Percentiles rank a stretch among this genome's conserved stretches.
Evolutionary conservation across 352 stramenopile genomes (phyloP).

Genomic region (Phytophthora podocarpi): DNA sequence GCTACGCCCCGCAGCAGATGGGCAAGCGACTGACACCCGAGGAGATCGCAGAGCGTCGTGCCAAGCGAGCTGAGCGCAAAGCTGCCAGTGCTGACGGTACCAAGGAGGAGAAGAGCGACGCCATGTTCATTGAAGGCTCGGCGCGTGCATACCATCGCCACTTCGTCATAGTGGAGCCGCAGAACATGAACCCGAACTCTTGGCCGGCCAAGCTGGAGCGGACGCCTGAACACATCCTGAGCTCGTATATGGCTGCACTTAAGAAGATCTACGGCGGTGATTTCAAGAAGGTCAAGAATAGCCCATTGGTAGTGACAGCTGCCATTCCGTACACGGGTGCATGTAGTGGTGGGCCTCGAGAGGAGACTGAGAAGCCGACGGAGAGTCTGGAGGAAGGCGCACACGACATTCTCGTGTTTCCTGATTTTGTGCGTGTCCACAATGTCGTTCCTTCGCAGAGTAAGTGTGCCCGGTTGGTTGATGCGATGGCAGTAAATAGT

Average conservation of each 20-base stretch:
- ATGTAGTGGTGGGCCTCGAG: background rate
- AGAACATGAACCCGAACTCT: conserved; percentile 38
- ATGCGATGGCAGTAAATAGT: background rate
- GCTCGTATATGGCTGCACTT: conserved; percentile 39
- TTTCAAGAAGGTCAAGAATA: conserved; percentile 42
- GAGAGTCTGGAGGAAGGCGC: conserved; percentile 13
- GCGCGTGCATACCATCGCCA: conserved; percentile 62
- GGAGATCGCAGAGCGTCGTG: conserved; percentile 37
- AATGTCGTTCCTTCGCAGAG: conserved; percentile 51
- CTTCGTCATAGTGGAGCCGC: conserved; percentile 60
- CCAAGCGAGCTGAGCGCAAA: conserved; percentile 28
- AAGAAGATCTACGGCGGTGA: conserved; percentile 35
- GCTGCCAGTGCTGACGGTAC: conserved; percentile 4
- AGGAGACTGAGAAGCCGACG: background rate
- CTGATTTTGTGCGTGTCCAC: conserved; percentile 63
- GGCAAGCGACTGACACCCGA: conserved; percentile 35
- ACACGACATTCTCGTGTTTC: conserved; percentile 77
- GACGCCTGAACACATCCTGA: conserved; percentile 61
- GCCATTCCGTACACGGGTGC: conserved; percentile 49
- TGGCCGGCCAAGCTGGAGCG: conserved; percentile 80
- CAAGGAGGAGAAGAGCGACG: conserved; percentile 18
- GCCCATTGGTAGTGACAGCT: conserved; percentile 54
- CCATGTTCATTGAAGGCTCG: conserved; percentile 62
- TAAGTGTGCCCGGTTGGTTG: conserved; percentile 23
- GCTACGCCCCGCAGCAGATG: conserved; percentile 21